These are phyloP conservation scores for Candida boleticola DNA, from an alignment of 805 yeast species.

Conservation along the genomic window DNA sequence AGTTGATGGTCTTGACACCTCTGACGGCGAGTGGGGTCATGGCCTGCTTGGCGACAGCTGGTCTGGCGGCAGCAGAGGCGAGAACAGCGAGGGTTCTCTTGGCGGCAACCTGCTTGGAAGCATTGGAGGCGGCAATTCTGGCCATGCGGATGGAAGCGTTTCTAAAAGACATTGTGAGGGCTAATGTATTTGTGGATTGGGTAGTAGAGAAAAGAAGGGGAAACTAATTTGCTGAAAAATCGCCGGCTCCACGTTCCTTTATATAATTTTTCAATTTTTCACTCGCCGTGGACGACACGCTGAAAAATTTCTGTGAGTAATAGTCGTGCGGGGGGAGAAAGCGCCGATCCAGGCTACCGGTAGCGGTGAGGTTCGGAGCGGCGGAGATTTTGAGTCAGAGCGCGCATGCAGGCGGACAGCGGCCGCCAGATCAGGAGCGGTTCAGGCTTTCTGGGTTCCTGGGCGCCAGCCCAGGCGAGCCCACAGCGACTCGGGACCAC, in stretches of 20 bases:
- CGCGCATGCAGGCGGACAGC: too few relatives aligned
- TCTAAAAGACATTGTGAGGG: conserved; percentile 41
- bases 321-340: conserved; percentile 6
- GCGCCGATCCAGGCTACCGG: conserved; percentile 1
- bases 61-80: conserved; percentile 43
- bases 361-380: neutral
- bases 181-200: too few relatives aligned
- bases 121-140: conserved; percentile 46
- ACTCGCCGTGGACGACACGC: too few relatives aligned
- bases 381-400: neutral
- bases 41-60: conserved; percentile 38
- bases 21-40: conserved; percentile 60
- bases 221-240: neutral
- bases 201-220: neutral
- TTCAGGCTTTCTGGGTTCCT: too few relatives aligned
- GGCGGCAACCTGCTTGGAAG: conserved; percentile 45
- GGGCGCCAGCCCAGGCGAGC: too few relatives aligned
- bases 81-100: conserved; percentile 67
- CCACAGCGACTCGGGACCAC: too few relatives aligned
- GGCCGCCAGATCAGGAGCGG: too few relatives aligned
- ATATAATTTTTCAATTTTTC: conserved; percentile 5
- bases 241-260: neutral
- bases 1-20: conserved; percentile 95
- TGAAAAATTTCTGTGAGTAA: neutral
- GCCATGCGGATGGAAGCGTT: conserved; percentile 44